Evolutionary conservation across 139 green algal species (phyloP), one percentile per base, ranked within the genome.

Genomic region (Asterochloris erici): DNA sequence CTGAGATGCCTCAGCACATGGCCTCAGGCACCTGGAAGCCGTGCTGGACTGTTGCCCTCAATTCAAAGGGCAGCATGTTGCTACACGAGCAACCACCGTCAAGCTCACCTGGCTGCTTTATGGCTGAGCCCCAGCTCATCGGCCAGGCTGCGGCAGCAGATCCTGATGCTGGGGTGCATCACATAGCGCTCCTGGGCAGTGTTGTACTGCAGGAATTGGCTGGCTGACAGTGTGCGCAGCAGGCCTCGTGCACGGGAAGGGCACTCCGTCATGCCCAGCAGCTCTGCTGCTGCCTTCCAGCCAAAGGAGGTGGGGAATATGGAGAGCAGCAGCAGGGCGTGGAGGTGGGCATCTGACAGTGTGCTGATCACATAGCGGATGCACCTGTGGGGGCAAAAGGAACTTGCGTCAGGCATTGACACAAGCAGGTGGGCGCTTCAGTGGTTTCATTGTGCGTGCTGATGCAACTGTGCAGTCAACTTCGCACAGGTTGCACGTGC

Each of bases 41-140:
- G n/a, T n/a, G n/a, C n/a, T n/a, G n/a, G n/a, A n/a, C n/a, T n/a
- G n/a, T n/a, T n/a, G n/a, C n/a, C n/a, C n/a, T n/a, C n/a, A n/a
- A n/a, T n/a, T n/a, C n/a, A n/a, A n/a, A 54, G 38, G 38, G 38
- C 38, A 54, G 38, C 38, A 54, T 54, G 38, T 54, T 6, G 6
- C 6, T 54, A 6, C 6, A 54, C 38, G 38, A 6, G 38, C 38
- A 54, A 54, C 38, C 2, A 54, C 38, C 4, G 38, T 9, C 21
- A 60, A 16, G 9, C 12, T 14, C 74, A 80, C 81, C 63, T 84
- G 73, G 81, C 81, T 24, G 81, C 66, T 27, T 68, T 26, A 60
- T 84, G 73, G 62, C 26, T 80, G 28, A 84, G 73, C 23, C 81
- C 81, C 29, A 84, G 73, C 73, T 84, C 81, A 9, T 75, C 61